Evolutionary conservation across 2,329 filamentous ascomycete species (phyloP).

Genomic region (Onygenales sp.): DNA sequence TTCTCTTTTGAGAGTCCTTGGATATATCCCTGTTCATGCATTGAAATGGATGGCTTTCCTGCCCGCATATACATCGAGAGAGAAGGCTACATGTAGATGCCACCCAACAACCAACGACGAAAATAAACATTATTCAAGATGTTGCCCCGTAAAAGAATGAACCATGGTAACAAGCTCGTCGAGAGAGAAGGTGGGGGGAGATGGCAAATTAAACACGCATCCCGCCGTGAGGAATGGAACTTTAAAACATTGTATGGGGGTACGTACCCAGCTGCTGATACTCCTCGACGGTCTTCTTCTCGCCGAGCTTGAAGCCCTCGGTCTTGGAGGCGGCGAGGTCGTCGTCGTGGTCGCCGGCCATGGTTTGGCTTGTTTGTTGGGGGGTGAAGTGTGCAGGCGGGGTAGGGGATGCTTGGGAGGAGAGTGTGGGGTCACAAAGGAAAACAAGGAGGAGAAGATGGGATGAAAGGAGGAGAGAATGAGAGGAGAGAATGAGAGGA

Average conservation of each 20-base stretch:
- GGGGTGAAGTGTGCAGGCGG: neutral
- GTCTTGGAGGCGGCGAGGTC: conserved; percentile 82
- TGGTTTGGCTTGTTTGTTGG: conserved; percentile 24
- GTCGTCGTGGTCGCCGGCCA: conserved; percentile 63
- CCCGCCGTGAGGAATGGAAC: too few relatives aligned
- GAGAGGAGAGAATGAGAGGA: neutral
- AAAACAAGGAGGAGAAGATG: conserved; percentile 6
- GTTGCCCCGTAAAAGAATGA: too few relatives aligned
- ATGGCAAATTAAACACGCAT: too few relatives aligned
- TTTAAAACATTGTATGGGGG: too few relatives aligned
- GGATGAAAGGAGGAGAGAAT: conserved; percentile 4
- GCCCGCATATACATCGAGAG: too few relatives aligned
- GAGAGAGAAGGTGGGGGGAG: too few relatives aligned
- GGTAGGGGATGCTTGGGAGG: conserved; percentile 1
- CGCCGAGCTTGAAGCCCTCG: conserved; percentile 93
- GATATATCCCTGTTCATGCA: neutral
- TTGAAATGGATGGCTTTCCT: too few relatives aligned
- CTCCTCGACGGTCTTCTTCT: conserved; percentile 96
- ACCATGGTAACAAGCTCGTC: too few relatives aligned
- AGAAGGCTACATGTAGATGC: too few relatives aligned
- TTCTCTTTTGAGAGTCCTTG: neutral
- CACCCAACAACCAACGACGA: too few relatives aligned
- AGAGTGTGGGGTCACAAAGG: conserved; percentile 6
- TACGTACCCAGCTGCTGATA: conserved; percentile 83
- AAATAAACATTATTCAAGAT: too few relatives aligned